Evolutionary conservation across 106 monocot species (phyloP).

Genomic region (Dioscorea dumetorum): DNA sequence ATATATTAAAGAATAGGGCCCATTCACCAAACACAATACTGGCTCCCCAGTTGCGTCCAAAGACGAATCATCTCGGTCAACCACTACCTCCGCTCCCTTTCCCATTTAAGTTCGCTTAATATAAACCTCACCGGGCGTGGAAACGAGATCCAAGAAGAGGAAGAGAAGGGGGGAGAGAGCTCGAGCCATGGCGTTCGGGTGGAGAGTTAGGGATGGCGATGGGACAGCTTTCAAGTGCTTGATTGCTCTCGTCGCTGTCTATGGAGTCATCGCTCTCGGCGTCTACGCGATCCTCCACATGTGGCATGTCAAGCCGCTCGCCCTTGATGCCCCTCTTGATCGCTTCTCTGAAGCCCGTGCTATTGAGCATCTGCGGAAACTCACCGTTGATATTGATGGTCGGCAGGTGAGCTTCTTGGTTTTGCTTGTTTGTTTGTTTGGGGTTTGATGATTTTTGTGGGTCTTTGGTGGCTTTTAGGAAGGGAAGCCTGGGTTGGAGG

Average conservation of each 20-base stretch:
- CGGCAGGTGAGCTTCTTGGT: constrained; percentile 47
- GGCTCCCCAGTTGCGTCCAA: too few species aligned
- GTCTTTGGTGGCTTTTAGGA: constrained; percentile 34
- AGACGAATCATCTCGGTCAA: too few species aligned
- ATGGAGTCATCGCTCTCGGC: constrained; percentile 44
- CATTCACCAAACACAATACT: too few species aligned
- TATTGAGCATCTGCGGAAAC: constrained; percentile 72
- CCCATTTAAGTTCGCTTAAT: too few species aligned
- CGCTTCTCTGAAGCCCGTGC: constrained; percentile 87
- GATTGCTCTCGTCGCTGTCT: constrained; percentile 39
- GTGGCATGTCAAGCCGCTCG: constrained; percentile 63
- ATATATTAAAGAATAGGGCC: too few species aligned
- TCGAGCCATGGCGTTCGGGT: constrained; percentile 5
- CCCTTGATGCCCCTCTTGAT: constrained; percentile 48
- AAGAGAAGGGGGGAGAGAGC: background rate
- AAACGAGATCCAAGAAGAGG: background rate
- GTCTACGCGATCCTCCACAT: constrained; percentile 56
- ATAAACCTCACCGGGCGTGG: too few species aligned
- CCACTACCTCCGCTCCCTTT: too few species aligned
- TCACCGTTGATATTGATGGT: constrained; percentile 73
- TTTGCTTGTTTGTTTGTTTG: background rate
- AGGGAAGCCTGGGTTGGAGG: constrained; percentile 71
- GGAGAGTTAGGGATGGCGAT: constrained; percentile 17
- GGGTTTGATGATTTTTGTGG: background rate
- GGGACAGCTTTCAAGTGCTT: constrained; percentile 43